Evolutionary conservation across 257 asterid genomes (phyloP).

Genomic region (Petunia axillaris): DNA sequence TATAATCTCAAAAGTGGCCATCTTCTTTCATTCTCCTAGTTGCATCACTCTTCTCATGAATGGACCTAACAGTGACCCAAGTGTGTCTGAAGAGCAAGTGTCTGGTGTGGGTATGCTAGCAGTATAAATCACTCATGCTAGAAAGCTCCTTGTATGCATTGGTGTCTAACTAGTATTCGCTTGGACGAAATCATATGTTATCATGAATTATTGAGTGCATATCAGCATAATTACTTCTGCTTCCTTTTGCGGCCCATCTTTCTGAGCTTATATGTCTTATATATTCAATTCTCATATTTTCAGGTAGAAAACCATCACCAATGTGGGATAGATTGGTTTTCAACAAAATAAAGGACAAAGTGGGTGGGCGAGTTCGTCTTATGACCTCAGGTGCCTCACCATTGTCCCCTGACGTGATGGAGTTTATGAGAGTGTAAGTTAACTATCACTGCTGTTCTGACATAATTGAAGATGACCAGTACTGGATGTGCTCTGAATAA

Average conservation of each 20-base stretch:
- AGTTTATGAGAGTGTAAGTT: constrained; percentile 92
- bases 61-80: too few relatives aligned
- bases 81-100: not conserved
- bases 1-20: too few relatives aligned
- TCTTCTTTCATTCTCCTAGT: too few relatives aligned
- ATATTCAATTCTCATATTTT: constrained; percentile 4
- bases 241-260: constrained; percentile 15
- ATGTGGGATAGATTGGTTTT: constrained; percentile 97
- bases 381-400: constrained; percentile 98
- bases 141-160: not conserved
- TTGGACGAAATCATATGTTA: not conserved
- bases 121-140: not conserved
- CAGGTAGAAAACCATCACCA: constrained; percentile 91
- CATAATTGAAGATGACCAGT: constrained; percentile 5
- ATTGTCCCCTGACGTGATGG: constrained; percentile 94
- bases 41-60: too few relatives aligned
- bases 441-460: constrained; percentile 3
- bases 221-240: constrained; percentile 1
- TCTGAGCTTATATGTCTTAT: not conserved
- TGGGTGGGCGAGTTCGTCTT: constrained; percentile 93
- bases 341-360: constrained; percentile 88
- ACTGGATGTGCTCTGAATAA: constrained; percentile 29
- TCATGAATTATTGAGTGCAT: not conserved
- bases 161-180: not conserved
- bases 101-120: not conserved